These are phyloP conservation scores for Telopea speciosissima DNA, from an alignment of 177 flowering plant species.

Conservation along the genomic window DNA sequence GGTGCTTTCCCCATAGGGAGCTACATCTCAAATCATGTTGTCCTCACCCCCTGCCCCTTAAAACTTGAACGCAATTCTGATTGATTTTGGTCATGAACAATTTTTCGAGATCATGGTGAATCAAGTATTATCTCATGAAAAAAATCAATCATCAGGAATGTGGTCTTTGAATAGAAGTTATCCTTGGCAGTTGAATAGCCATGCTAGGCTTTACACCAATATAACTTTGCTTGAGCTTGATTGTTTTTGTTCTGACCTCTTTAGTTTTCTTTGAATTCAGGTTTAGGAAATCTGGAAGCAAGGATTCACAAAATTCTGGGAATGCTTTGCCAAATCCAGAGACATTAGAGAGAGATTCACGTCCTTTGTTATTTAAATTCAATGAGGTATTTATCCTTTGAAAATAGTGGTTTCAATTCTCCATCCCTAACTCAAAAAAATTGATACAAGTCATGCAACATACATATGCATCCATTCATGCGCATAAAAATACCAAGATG, in stretches of 20 bases:
- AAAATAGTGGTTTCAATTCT: too few species aligned
- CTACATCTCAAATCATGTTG: not conserved
- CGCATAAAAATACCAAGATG: not conserved
- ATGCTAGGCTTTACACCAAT: not conserved
- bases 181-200: not conserved
- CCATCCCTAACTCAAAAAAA: too few species aligned
- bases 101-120: not conserved
- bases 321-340: constrained; percentile 25
- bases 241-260: constrained; percentile 7
- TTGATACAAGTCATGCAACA: not conserved
- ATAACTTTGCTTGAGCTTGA: not conserved
- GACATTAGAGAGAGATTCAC: constrained; percentile 53
- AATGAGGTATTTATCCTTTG: constrained; percentile 56
- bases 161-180: not conserved
- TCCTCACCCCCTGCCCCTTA: not conserved
- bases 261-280: constrained; percentile 32
- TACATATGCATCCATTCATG: not conserved
- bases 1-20: too few species aligned
- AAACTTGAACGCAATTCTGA: not conserved
- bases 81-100: not conserved
- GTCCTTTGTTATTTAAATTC: constrained; percentile 73
- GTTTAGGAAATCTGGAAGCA: constrained; percentile 48
- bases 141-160: not conserved
- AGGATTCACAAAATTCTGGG: constrained; percentile 32
- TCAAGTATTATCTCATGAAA: too few species aligned